Conservation (phyloP, 2,329 filamentous ascomycete species). For the Xylariaceae sp. region DNA sequence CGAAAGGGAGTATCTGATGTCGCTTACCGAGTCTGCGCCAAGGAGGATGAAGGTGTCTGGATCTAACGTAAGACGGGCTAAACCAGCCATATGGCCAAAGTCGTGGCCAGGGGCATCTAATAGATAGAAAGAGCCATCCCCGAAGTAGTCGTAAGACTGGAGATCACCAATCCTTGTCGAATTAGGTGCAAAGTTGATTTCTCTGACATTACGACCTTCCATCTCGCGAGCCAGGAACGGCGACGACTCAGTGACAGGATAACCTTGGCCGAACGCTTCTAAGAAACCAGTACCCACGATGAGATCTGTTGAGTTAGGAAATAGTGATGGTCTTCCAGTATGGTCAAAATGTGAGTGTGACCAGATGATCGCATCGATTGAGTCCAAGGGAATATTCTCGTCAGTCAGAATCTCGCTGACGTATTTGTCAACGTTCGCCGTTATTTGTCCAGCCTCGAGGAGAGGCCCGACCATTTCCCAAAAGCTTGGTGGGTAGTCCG, state of each 20-base stretch:
- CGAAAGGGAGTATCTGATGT: too few species aligned
- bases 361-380: slow-evolving; percentile 46
- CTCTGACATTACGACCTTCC: slow-evolving; percentile 33
- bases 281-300: slow-evolving; percentile 47
- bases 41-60: slow-evolving; percentile 49
- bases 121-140: slow-evolving; percentile 46
- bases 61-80: slow-evolving; percentile 47
- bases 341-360: slow-evolving; percentile 58
- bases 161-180: slow-evolving; percentile 35
- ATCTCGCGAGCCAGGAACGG: slow-evolving; percentile 34
- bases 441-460: too few species aligned
- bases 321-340: slow-evolving; percentile 53
- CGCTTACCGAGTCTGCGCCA: slow-evolving; percentile 52
- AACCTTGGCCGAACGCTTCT: slow-evolving; percentile 30
- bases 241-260: slow-evolving; percentile 25
- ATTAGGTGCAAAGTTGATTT: slow-evolving; percentile 33
- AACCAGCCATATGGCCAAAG: slow-evolving; percentile 44
- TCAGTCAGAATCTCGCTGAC: too few species aligned
- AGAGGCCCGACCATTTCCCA: too few species aligned
- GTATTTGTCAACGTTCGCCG: too few species aligned
- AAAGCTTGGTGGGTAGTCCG: too few species aligned
- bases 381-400: too few species aligned
- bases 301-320: slow-evolving; percentile 50
- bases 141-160: slow-evolving; percentile 45
- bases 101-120: slow-evolving; percentile 45